Percentiles rank a stretch among this genome's conserved stretches.
These are phyloP conservation scores for Eustoma russellianum DNA, from an alignment of 257 asterid species.

Conservation along the genomic window DNA sequence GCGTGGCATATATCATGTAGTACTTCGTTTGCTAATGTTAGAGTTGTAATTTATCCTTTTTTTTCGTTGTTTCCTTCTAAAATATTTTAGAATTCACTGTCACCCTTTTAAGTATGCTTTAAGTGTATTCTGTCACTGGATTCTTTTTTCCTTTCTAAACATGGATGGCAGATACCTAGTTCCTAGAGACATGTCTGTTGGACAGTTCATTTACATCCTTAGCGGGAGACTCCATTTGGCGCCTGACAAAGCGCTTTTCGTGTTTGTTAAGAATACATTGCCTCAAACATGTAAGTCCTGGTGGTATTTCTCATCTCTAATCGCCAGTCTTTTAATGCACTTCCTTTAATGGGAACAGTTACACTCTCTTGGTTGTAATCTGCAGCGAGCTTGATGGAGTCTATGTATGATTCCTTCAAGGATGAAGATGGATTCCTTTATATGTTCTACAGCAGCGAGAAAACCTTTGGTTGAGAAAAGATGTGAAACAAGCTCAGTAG, in stretches of 20 bases:
- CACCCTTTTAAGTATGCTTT: no score
- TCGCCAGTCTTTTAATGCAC: neutral
- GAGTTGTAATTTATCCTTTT: neutral
- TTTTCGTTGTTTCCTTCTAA: neutral
- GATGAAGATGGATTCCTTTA: slow-evolving; percentile 89
- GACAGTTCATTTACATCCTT: slow-evolving; percentile 82
- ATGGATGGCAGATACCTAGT: slow-evolving; percentile 57
- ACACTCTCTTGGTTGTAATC: neutral
- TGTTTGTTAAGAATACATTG: slow-evolving; percentile 73
- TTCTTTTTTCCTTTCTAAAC: neutral
- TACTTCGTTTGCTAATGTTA: neutral
- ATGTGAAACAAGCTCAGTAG: no score
- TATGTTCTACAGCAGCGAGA: slow-evolving; percentile 97
- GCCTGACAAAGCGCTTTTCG: slow-evolving; percentile 90
- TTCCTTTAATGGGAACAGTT: neutral
- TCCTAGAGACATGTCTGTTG: slow-evolving; percentile 93
- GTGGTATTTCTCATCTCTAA: no score
- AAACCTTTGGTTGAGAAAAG: slow-evolving; percentile 40
- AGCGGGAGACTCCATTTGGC: slow-evolving; percentile 74
- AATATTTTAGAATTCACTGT: neutral
- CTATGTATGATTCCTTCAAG: slow-evolving; percentile 55
- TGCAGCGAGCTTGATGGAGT: slow-evolving; percentile 76
- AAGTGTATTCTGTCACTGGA: neutral
- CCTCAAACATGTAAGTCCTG: slow-evolving; percentile 73
- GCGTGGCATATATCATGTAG: neutral